Conservation (phyloP, 2,329 filamentous ascomycete species). For the Reticulascus tulasneorum region DNA sequence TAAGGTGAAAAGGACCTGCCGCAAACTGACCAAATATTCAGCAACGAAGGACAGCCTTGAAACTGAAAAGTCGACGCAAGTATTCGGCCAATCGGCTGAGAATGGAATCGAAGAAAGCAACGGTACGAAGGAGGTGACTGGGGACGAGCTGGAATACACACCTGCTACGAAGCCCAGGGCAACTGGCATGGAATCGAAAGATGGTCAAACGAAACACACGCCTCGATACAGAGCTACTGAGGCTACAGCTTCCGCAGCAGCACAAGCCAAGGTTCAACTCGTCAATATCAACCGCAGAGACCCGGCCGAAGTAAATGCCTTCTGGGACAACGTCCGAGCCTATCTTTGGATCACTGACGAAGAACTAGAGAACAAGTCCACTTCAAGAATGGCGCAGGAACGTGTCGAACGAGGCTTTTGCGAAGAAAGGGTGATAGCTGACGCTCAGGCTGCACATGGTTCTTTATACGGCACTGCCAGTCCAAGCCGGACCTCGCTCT, state of each 20-base stretch:
- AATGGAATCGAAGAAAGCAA: too few species aligned
- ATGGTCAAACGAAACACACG: background rate
- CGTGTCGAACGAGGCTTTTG: too few species aligned
- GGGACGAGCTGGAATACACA: constrained; percentile 2
- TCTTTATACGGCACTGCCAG: too few species aligned
- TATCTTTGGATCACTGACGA: constrained; percentile 26
- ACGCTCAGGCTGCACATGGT: too few species aligned
- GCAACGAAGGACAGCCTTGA: constrained; percentile 6
- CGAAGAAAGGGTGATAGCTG: too few species aligned
- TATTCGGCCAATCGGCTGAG: too few species aligned
- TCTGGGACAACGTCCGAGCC: constrained; percentile 26
- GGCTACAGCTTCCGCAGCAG: background rate
- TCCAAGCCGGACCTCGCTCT: too few species aligned
- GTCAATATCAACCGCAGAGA: constrained; percentile 7
- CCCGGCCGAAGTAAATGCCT: constrained; percentile 22
- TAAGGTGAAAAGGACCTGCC: constrained; percentile 8
- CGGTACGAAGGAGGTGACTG: constrained; percentile 6
- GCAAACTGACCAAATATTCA: background rate
- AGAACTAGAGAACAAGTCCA: too few species aligned
- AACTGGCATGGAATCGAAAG: background rate
- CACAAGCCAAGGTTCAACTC: background rate
- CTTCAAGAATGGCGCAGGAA: too few species aligned
- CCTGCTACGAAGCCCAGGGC: background rate
- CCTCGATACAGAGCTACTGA: background rate
- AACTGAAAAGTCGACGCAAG: too few species aligned